Base-by-base conservation (phyloP, 306 rosid species). In the Acacia melanoxylon region DNA sequence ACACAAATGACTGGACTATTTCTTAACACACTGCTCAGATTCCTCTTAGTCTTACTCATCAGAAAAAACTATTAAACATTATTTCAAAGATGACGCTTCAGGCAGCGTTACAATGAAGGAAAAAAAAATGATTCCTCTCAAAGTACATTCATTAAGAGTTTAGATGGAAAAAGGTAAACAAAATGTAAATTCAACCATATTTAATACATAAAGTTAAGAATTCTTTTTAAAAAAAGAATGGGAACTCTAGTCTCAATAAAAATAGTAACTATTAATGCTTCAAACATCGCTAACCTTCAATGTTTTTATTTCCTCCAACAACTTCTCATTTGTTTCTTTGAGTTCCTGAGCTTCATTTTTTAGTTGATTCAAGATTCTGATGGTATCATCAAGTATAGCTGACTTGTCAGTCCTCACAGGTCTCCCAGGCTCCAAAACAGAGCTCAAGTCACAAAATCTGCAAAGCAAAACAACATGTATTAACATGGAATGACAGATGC, bases 341-440 rank as follows among this genome's bases (percentile, higher is more conserved):
- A 95, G 93, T 76, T 95, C 98, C 85, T 89, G 81, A 80, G 94
- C 83, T 89, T 95, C 98, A 66, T 80, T 81, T 86, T 86, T 93
- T 33, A 93, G 91, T 82, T 93, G 96, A 78, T 73, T 89, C 89
- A 95, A 87, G 56, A 89, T 90, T 90, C 93, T 88, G 80, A 95
- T 84, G 74, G 98, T 92, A 83, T 93, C 97, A 77, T 93, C 98
- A 72, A 95, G 94, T 72, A 92, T 82, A 66, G 97, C 93, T 6
- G 89, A 84, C 77, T 96, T 96, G 87, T 92, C 97, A 20, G 91
- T 84, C 86, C 84, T 93, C 72, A 88, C 61, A 59, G 96, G 91
- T 71, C 93, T 89, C 74, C 90, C 96, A 25, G 98, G 96, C 46
- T 93, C 99, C 85, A 95, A 86, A 83, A 90, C 91, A 86, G 90